These are phyloP conservation scores for Starmerella gropengiesseri DNA, from an alignment of 805 yeast species.

Conservation along the genomic window DNA sequence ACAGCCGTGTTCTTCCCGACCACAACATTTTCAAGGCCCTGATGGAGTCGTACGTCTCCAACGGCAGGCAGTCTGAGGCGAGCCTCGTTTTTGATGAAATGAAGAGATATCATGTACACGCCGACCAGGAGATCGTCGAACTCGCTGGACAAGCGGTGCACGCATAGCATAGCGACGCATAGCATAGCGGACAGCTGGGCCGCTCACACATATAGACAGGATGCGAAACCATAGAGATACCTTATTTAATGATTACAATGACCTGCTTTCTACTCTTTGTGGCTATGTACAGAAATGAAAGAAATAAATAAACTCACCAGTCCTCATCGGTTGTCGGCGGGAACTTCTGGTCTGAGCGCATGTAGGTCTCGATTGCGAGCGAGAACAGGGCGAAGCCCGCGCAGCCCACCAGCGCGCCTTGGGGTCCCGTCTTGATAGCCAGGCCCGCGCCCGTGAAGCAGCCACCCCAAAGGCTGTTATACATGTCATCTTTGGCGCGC, in stretches of 20 bases:
- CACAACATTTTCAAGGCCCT: slow-evolving; percentile 32
- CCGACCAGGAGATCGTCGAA: slow-evolving; percentile 27
- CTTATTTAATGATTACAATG: too few relatives aligned
- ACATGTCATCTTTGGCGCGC: slow-evolving; percentile 84
- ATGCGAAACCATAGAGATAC: too few relatives aligned
- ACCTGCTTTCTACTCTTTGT: too few relatives aligned
- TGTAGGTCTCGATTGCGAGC: slow-evolving; percentile 54
- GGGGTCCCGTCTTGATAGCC: slow-evolving; percentile 87
- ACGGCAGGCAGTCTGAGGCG: slow-evolving; percentile 27
- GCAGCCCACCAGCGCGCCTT: slow-evolving; percentile 82
- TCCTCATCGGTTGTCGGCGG: slow-evolving; percentile 90
- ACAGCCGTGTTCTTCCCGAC: slow-evolving; percentile 31
- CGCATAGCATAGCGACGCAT: background rate
- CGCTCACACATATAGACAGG: background rate
- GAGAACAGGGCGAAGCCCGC: slow-evolving; percentile 97
- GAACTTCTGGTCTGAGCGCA: slow-evolving; percentile 68
- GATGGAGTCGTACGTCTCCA: slow-evolving; percentile 32
- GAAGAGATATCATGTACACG: slow-evolving; percentile 27
- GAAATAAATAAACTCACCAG: slow-evolving; percentile 21
- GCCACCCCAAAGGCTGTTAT: slow-evolving; percentile 87
- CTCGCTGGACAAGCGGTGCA: background rate
- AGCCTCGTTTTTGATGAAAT: slow-evolving; percentile 29
- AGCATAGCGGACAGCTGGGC: background rate
- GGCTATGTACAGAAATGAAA: slow-evolving; percentile 5
- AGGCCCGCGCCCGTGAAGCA: slow-evolving; percentile 95